These are phyloP conservation scores for Balamuthia mandrillaris DNA, from an alignment of 208 protist species.

Conservation along the genomic window DNA sequence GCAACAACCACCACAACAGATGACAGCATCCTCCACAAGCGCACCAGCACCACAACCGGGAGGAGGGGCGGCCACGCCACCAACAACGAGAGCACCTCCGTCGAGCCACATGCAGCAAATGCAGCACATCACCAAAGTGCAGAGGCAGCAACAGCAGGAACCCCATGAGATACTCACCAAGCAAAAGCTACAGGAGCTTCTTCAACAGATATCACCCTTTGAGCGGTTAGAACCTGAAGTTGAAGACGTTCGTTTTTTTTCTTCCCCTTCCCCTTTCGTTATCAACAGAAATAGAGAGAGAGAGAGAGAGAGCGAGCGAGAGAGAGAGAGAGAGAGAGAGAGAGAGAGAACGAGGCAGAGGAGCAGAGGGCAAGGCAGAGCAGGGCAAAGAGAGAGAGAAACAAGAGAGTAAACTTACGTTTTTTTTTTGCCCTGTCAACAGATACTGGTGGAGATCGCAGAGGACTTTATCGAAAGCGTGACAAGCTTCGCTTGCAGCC, in stretches of 20 bases:
- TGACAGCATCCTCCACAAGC: too few relatives aligned
- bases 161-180: slow-evolving; percentile 2
- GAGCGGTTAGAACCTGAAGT: slow-evolving; percentile 45
- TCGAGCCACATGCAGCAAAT: too few relatives aligned
- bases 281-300: neutral
- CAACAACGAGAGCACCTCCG: too few relatives aligned
- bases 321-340: neutral
- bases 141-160: neutral
- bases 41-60: too few relatives aligned
- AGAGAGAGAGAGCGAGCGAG: neutral
- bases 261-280: neutral
- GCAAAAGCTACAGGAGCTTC: slow-evolving; percentile 17
- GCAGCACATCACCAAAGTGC: too few relatives aligned
- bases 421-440: neutral
- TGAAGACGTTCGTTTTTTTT: slow-evolving; percentile 30
- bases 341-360: neutral
- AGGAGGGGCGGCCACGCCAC: too few relatives aligned
- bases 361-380: neutral
- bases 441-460: slow-evolving; percentile 44
- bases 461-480: slow-evolving; percentile 52
- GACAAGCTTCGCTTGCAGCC: slow-evolving; percentile 35
- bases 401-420: neutral
- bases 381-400: neutral
- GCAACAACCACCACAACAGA: too few relatives aligned
- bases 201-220: neutral